These are phyloP conservation scores for Irpex lacteus DNA, from an alignment of 1,284 basidiomycete species.

Conservation along the genomic window DNA sequence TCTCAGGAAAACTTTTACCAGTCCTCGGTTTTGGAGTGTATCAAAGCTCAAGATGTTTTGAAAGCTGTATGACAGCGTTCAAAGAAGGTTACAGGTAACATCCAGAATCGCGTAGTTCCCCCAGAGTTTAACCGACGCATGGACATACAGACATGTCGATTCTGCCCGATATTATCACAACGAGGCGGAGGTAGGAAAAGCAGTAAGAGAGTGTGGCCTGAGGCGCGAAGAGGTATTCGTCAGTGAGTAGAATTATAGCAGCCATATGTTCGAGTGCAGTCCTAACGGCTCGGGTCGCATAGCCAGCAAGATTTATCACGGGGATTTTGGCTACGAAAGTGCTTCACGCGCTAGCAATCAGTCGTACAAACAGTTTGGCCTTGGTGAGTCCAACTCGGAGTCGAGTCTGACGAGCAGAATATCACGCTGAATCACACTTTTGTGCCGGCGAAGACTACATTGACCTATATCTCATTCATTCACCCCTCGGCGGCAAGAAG, in stretches of 20 bases:
- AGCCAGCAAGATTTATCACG: conserved; percentile 46
- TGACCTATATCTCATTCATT: conserved; percentile 58
- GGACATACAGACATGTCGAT: conserved; percentile 9
- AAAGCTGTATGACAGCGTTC: conserved; percentile 10
- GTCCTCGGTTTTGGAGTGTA: conserved; percentile 13
- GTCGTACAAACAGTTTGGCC: conserved; percentile 38
- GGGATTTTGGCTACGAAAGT: conserved; percentile 35
- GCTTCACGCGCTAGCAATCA: conserved; percentile 36
- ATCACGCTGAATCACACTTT: not conserved
- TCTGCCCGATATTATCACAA: conserved; percentile 15
- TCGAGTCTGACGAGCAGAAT: not conserved
- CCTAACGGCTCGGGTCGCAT: too few species aligned
- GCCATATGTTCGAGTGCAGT: too few species aligned
- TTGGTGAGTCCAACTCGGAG: conserved; percentile 27
- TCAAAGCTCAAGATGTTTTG: conserved; percentile 9
- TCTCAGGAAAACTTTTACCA: conserved; percentile 8
- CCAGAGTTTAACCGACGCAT: not conserved
- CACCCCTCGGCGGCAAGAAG: conserved; percentile 37
- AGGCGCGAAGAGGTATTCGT: conserved; percentile 11
- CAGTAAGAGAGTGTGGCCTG: conserved; percentile 9
- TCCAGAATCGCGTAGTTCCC: not conserved
- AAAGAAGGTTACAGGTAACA: conserved; percentile 10
- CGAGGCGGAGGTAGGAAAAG: conserved; percentile 10
- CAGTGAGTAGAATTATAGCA: conserved; percentile 3
- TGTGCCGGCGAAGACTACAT: conserved; percentile 36